Evolutionary conservation across 2,329 filamentous ascomycete species (phyloP).

Genomic region (Stagonosporopsis cucurbitacearum): DNA sequence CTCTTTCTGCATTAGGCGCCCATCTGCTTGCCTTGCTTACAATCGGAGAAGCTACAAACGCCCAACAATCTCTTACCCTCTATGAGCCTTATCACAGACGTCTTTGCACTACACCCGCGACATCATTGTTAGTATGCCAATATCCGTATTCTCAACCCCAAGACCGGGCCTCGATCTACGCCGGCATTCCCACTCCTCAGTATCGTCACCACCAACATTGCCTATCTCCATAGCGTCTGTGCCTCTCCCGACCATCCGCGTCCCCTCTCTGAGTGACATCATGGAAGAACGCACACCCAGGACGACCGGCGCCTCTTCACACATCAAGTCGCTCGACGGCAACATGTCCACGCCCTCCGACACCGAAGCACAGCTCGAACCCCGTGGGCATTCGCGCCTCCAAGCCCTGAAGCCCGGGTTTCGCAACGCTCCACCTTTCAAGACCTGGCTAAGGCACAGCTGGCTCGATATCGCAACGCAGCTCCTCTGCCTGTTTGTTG

Average conservation of each 20-base stretch:
- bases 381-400: not conserved
- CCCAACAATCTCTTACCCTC: not conserved
- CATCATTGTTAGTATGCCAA: not conserved
- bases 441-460: constrained; percentile 18
- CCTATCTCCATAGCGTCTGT: not conserved
- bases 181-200: not conserved
- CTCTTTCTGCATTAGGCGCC: not conserved
- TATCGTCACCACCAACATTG: not conserved
- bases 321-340: not conserved
- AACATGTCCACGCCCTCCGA: not conserved
- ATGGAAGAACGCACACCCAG: not conserved
- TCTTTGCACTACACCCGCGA: not conserved
- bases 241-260: not conserved
- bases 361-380: not conserved
- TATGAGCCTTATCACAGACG: not conserved
- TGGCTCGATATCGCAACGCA: constrained; percentile 70
- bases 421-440: constrained; percentile 21
- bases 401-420: constrained; percentile 18
- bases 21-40: not conserved
- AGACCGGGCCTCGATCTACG: not conserved
- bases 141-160: not conserved
- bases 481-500: constrained; percentile 64
- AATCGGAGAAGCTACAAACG: not conserved
- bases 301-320: not conserved
- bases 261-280: constrained; percentile 6